Percentiles rank a stretch among this genome's conserved stretches.
phyloP scores from a whole-genome alignment of 2,329 filamentous ascomycete species.

The Epichloe sibirici region DNA sequence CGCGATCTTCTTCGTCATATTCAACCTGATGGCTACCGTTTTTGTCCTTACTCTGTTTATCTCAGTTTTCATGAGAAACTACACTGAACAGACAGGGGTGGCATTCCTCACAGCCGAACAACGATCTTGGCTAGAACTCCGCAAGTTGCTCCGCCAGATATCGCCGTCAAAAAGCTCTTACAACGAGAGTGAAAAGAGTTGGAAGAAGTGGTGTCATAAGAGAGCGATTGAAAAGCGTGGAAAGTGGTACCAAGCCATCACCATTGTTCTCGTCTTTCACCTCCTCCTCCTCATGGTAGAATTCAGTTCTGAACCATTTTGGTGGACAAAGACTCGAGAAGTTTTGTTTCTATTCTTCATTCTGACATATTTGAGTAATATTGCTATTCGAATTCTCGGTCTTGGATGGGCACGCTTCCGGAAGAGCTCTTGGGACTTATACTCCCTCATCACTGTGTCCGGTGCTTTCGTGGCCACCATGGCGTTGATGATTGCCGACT shows the following conservation, averaged over 20 bases:
- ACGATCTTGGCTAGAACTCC: slow-evolving; percentile 87
- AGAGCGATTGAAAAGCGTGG: slow-evolving; percentile 89
- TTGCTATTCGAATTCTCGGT: slow-evolving; percentile 72
- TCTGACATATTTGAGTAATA: slow-evolving; percentile 70
- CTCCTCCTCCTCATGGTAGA: slow-evolving; percentile 74
- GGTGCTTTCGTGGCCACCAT: slow-evolving; percentile 71
- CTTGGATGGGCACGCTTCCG: slow-evolving; percentile 87
- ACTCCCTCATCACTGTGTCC: slow-evolving; percentile 65
- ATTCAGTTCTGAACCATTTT: slow-evolving; percentile 60
- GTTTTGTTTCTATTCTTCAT: slow-evolving; percentile 71
- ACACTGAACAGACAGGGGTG: slow-evolving; percentile 95
- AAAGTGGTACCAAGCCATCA: slow-evolving; percentile 78
- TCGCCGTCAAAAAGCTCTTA: slow-evolving; percentile 89
- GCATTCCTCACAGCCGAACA: slow-evolving; percentile 93
- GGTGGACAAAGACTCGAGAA: slow-evolving; percentile 62
- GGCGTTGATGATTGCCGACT: slow-evolving; percentile 57
- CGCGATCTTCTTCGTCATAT: slow-evolving; percentile 85
- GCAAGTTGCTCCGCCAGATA: slow-evolving; percentile 84
- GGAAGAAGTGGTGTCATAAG: slow-evolving; percentile 92
- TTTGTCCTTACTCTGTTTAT: slow-evolving; percentile 97
- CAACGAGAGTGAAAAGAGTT: slow-evolving; percentile 59
- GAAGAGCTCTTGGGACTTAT: slow-evolving; percentile 90
- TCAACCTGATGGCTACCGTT: slow-evolving; percentile 91
- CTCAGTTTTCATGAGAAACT: slow-evolving; percentile 99
- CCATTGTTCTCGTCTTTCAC: slow-evolving; percentile 67